Base-by-base conservation (phyloP, 208 protist species). In the Spongospora subterranea region DNA sequence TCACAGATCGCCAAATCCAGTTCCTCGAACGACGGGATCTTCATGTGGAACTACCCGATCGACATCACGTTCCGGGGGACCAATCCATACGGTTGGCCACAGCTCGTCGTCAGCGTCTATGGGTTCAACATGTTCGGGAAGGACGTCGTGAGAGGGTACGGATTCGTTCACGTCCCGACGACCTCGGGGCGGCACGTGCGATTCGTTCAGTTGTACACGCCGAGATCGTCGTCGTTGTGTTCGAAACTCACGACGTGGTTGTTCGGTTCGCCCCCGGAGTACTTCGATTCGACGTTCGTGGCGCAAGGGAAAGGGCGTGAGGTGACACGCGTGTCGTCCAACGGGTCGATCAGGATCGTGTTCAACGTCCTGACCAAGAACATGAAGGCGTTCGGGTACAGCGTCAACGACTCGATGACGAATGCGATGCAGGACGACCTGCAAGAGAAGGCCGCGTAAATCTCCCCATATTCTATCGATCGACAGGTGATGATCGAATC, bases 111-210 rank as follows among this genome's bases (percentile, higher is more conserved):
- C 17, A 88, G 77, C 17, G 53, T 92, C 0, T 92, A 92, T n/a
- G 90, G 90, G 41, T 92, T 92, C 45, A 92, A 92, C 45, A 50
- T 1, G 24, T 92, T 92, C 66, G 90, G 90, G 0, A 89, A 92
- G 45, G 90, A 92, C 66, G 88, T 89, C 39, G 88, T 92, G 41
- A 53, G 88, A 38, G 90, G 90, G 41, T 92, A 92, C 45, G 90
- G 90, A 0, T 88, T 50, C 35, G 29, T 89, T 24, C 90, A 92
- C 60, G 0, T 92, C 6, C 90, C 90, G 35, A 60, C 46, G 11
- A 92, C 32, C 1, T 43, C 76, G 39, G 90, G 90, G 35, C 20
- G 66, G n/a, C 90, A 92, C 24, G 40, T 88, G 46, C 38, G 88
- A 43, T 54, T 88, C 24, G 35, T 92, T 66, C 53, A 64, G 6